Evolutionary conservation across 2,329 filamentous ascomycete genomes (phyloP), one percentile per base, ranked within the genome.

Genomic region (Paracorniculantispora psalliotae): DNA sequence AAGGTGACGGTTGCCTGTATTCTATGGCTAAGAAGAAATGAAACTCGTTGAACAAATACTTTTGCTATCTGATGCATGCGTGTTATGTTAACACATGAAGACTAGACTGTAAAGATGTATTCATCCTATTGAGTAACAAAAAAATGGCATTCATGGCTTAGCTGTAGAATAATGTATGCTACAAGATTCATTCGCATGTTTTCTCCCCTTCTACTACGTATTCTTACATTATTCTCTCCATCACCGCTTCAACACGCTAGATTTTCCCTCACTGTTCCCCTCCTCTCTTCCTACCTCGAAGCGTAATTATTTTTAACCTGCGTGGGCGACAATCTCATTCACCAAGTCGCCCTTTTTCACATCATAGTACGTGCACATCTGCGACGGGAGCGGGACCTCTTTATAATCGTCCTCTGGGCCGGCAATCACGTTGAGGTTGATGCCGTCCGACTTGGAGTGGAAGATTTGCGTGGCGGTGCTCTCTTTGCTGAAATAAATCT

Each of bases 321-420:
- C 86, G 76, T 97, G 93, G 68, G 94, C 92, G 19, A 99, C 94
- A 72, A 99, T 97, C 81, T 97, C 93, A 69, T 86, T 96, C 28
- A 93, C 83, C 63, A 97, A 71, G 64, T 89, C 85, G 23, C 90
- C 89, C 73, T 91, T 83, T 53, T 71, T 78, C 73, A 87, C 71
- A 60, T 90, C 78, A 84, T 80, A 82, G 80, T 90, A 79, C 70
- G 91, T 84, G 73, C 91, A 86, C 68, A 97, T 89, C 79, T 99
- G 94, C 69, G 92, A 91, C 0, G 94, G 94, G 61, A 97, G 74
- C 1, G 94, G 87, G 56, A 90, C 83, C 75, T 99, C 94, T 72
- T 86, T 88, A 72, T 90, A 96, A 69, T 99, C 94, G 15, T 87
- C 90, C 30, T 90, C 85, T 28, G 79, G 80, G 8, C 85, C 85